phyloP scores from a whole-genome alignment of 179 eudicot genomes.

The Corrigiola litoralis region DNA sequence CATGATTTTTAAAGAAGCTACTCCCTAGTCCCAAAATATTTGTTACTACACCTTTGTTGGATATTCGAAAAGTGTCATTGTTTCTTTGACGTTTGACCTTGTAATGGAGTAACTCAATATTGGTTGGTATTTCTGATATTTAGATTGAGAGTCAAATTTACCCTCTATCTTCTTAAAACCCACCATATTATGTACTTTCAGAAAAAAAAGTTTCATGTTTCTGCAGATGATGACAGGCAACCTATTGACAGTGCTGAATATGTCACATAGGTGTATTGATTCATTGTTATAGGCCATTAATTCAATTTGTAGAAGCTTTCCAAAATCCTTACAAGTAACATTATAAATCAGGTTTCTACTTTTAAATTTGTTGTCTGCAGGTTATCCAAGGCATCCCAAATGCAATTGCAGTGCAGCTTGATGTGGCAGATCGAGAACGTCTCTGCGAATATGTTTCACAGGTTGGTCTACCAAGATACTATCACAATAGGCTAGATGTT shows the following conservation, averaged over 20 bases:
- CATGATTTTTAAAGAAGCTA: background rate
- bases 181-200: too few relatives aligned
- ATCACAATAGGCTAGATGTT: background rate
- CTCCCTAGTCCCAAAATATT: background rate
- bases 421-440: constrained; percentile 50
- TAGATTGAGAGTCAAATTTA: too few relatives aligned
- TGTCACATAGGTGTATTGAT: too few relatives aligned
- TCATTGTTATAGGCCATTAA: background rate
- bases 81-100: too few relatives aligned
- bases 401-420: constrained; percentile 83
- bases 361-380: constrained; percentile 35
- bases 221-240: background rate
- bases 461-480: constrained; percentile 30
- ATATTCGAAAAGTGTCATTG: too few relatives aligned
- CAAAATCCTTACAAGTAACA: background rate
- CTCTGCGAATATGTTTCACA: constrained; percentile 58
- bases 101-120: too few relatives aligned
- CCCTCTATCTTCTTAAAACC: too few relatives aligned
- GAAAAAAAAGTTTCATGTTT: background rate
- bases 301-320: background rate
- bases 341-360: background rate
- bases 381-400: constrained; percentile 68
- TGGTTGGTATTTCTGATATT: too few relatives aligned
- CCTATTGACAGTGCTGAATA: background rate
- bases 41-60: too few relatives aligned